phyloP scores from a whole-genome alignment of 352 stramenopile genomes.

The Phytophthora ohioensis region DNA sequence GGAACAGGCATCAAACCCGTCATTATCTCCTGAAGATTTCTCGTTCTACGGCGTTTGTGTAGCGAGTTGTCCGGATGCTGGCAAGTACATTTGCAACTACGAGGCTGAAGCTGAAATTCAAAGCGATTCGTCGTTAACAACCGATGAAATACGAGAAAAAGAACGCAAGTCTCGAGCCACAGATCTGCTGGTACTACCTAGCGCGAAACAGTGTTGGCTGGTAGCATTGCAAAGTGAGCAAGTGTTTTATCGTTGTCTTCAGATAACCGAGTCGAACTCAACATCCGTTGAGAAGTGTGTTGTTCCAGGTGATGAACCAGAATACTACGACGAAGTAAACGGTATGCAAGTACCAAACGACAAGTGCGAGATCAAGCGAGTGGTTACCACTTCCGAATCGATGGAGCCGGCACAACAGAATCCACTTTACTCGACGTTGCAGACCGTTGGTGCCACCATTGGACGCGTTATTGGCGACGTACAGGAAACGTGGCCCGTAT shows the following conservation, averaged over 20 bases:
- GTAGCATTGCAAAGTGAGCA: conserved; percentile 68
- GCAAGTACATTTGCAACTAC: conserved; percentile 81
- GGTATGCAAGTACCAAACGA: conserved; percentile 60
- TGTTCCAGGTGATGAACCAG: conserved; percentile 62
- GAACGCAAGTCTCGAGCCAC: conserved; percentile 56
- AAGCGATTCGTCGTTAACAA: conserved; percentile 47
- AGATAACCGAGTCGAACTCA: conserved; percentile 65
- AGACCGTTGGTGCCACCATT: conserved; percentile 57
- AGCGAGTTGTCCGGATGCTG: conserved; percentile 47
- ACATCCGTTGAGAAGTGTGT: conserved; percentile 75
- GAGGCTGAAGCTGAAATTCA: conserved; percentile 67
- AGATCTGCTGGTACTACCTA: conserved; percentile 42
- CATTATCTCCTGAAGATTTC: conserved; percentile 49
- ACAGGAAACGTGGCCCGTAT: conserved; percentile 57
- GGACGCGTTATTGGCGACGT: conserved; percentile 78
- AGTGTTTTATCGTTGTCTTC: conserved; percentile 87
- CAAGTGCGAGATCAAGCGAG: conserved; percentile 82
- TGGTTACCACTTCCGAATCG: conserved; percentile 61
- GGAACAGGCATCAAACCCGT: conserved; percentile 58
- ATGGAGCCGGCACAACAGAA: conserved; percentile 71
- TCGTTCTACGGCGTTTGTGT: conserved; percentile 85
- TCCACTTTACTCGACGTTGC: conserved; percentile 76
- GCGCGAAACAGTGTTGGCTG: conserved; percentile 64
- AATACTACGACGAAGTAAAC: conserved; percentile 75
- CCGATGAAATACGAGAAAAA: conserved; percentile 47